These are phyloP conservation scores for Schwanniomyces vanrijiae DNA, from an alignment of 805 yeast genomes.

Conservation along the genomic window DNA sequence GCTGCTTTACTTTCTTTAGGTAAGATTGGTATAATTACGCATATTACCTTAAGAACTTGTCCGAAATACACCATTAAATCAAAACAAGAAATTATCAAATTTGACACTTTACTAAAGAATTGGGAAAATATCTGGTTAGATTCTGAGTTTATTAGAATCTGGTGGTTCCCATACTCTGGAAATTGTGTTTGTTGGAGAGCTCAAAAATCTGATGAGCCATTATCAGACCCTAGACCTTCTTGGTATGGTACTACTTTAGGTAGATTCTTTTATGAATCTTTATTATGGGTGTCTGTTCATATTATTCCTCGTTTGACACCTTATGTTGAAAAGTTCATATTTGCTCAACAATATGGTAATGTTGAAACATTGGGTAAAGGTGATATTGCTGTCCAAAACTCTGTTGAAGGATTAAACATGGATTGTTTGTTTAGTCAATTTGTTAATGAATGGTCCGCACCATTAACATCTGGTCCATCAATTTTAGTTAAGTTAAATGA, in stretches of 20 bases:
- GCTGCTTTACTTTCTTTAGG: constrained; percentile 89
- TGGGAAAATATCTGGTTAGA: constrained; percentile 86
- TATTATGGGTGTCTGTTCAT: constrained; percentile 78
- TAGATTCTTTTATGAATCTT: constrained; percentile 72
- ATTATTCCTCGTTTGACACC: constrained; percentile 80
- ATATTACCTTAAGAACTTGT: constrained; percentile 80
- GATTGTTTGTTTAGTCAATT: constrained; percentile 93
- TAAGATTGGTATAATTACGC: constrained; percentile 84
- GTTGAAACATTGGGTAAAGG: constrained; percentile 65
- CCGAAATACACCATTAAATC: constrained; percentile 83
- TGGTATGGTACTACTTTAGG: constrained; percentile 88
- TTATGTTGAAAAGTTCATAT: constrained; percentile 78
- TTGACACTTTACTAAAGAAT: constrained; percentile 65
- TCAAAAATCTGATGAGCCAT: constrained; percentile 63
- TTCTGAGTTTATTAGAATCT: constrained; percentile 85
- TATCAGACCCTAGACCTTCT: constrained; percentile 63
- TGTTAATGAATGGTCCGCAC: constrained; percentile 98
- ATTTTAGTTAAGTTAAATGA: constrained; percentile 63
- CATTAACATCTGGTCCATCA: constrained; percentile 73
- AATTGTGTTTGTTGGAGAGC: constrained; percentile 93
- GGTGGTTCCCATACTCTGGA: constrained; percentile 97
- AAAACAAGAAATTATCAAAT: constrained; percentile 76
- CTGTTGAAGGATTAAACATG: constrained; percentile 89
- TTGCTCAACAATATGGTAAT: constrained; percentile 78
- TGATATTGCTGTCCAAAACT: constrained; percentile 68